Evolutionary conservation across 768 basidiomycete species (phyloP).

Genomic region (Crepidotus variabilis): DNA sequence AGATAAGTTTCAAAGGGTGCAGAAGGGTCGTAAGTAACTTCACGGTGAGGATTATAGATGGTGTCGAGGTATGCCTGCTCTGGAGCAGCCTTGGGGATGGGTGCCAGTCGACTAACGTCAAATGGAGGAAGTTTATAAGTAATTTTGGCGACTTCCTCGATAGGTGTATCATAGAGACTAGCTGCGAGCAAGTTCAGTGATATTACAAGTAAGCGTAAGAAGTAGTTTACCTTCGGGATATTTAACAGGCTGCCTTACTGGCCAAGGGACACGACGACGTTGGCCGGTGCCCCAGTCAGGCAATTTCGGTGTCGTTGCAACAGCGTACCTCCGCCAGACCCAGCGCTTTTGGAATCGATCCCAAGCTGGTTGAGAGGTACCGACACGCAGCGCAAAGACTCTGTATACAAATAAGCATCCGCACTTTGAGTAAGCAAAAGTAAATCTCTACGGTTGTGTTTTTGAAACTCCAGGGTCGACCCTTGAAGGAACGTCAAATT

Average conservation of each 20-base stretch:
- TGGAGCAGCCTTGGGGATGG: slow-evolving; percentile 36
- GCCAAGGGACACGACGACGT: slow-evolving; percentile 67
- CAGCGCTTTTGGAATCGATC: slow-evolving; percentile 49
- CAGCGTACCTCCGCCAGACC: slow-evolving; percentile 72
- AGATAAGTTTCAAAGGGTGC: slow-evolving; percentile 66
- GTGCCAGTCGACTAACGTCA: slow-evolving; percentile 29
- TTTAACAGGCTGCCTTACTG: slow-evolving; percentile 39
- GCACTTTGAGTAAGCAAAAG: slow-evolving; percentile 1
- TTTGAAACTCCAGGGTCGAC: slow-evolving; percentile 29
- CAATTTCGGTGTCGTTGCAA: slow-evolving; percentile 56
- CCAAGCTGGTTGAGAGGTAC: slow-evolving; percentile 59
- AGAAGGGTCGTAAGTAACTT: slow-evolving; percentile 41
- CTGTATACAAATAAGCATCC: slow-evolving; percentile 31
- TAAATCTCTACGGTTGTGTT: slow-evolving; percentile 41
- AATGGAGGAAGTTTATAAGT: slow-evolving; percentile 69
- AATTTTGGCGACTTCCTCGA: slow-evolving; percentile 57
- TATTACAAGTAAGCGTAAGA: not conserved
- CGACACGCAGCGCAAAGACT: slow-evolving; percentile 74
- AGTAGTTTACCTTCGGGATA: slow-evolving; percentile 40
- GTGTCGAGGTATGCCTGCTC: slow-evolving; percentile 57
- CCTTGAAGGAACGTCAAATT: slow-evolving; percentile 54
- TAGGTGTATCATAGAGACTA: slow-evolving; percentile 59
- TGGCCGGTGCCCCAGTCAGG: slow-evolving; percentile 34
- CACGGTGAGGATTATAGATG: slow-evolving; percentile 52
- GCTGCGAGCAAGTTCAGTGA: slow-evolving; percentile 30